Percentiles rank a stretch among this genome's conserved stretches.
Evolutionary conservation across 176 grass and related monocot species (phyloP).

Genomic region (Rhipidocladum racemiflorum): DNA sequence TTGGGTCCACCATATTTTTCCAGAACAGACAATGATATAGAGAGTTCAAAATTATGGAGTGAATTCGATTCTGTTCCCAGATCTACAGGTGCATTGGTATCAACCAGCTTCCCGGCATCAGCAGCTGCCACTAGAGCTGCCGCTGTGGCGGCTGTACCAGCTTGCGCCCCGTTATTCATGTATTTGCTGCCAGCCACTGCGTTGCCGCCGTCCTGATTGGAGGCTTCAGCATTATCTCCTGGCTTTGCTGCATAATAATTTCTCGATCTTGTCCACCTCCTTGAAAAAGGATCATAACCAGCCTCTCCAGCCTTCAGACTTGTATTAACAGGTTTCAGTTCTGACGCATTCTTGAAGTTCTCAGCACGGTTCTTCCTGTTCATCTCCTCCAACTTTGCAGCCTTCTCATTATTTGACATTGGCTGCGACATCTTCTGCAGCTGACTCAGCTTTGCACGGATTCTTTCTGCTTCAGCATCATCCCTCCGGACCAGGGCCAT

Average conservation of each 20-base stretch:
- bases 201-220: conserved; percentile 20
- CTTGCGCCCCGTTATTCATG: conserved; percentile 30
- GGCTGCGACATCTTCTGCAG: conserved; percentile 51
- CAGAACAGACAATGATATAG: conserved; percentile 67
- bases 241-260: conserved; percentile 82
- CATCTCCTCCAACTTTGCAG: conserved; percentile 92
- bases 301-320: conserved; percentile 87
- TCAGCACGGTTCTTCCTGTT: conserved; percentile 87
- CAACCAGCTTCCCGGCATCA: conserved; percentile 76
- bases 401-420: conserved; percentile 63
- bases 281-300: conserved; percentile 94
- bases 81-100: conserved; percentile 88
- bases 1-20: conserved; percentile 67
- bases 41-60: conserved; percentile 82
- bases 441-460: conserved; percentile 52
- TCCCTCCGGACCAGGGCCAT: conserved; percentile 58
- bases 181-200: conserved; percentile 26
- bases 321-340: conserved; percentile 80
- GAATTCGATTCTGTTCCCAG: conserved; percentile 62
- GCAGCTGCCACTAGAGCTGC: conserved; percentile 80
- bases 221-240: conserved; percentile 43
- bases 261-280: conserved; percentile 91
- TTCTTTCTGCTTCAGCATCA: conserved; percentile 61
- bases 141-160: conserved; percentile 53
- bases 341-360: conserved; percentile 95